A percentile compares a stretch with the other conserved stretches of the same genome.
These are phyloP conservation scores for Pinus taeda DNA, from an alignment of 75 land plant genomes.

Conservation along the genomic window DNA sequence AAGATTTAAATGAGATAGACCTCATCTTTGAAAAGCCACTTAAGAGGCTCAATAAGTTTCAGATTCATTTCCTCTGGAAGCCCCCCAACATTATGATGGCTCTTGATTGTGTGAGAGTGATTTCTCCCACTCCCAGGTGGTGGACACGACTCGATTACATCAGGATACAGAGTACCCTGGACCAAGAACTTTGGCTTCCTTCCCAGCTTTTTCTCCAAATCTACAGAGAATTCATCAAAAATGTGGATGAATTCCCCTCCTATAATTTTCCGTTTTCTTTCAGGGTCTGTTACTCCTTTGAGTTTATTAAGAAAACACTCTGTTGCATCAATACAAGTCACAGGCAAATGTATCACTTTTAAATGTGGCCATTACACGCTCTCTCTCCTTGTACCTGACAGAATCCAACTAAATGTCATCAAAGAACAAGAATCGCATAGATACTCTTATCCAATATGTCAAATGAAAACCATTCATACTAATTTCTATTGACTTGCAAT, in stretches of 20 bases:
- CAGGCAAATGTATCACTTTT: conserved; percentile 86
- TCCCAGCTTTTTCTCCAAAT: conserved; percentile 64
- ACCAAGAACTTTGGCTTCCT: conserved; percentile 73
- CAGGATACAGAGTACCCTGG: conserved; percentile 96
- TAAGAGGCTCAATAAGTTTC: conserved; percentile 93
- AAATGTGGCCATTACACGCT: conserved; percentile 86
- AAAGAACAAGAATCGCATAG: no score
- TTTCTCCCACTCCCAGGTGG: conserved; percentile 96
- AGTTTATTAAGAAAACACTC: conserved; percentile 78
- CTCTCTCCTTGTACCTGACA: conserved; percentile 78
- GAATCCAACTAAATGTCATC: not conserved
- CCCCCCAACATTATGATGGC: conserved; percentile 99
- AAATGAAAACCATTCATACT: not conserved
- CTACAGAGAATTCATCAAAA: conserved; percentile 84
- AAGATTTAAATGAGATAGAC: conserved; percentile 15
- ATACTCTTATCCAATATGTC: not conserved
- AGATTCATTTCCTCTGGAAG: conserved; percentile 88
- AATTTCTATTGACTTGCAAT: not conserved
- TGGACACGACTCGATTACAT: conserved; percentile 98
- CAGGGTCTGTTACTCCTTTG: conserved; percentile 90
- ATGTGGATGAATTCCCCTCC: conserved; percentile 77
- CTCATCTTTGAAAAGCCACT: conserved; percentile 96
- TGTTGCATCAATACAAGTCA: conserved; percentile 87
- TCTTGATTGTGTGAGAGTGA: conserved; percentile 98
- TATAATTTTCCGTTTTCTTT: conserved; percentile 85